These are phyloP conservation scores for Boletus sensibilis DNA, from an alignment of 768 basidiomycete species.

Conservation along the genomic window DNA sequence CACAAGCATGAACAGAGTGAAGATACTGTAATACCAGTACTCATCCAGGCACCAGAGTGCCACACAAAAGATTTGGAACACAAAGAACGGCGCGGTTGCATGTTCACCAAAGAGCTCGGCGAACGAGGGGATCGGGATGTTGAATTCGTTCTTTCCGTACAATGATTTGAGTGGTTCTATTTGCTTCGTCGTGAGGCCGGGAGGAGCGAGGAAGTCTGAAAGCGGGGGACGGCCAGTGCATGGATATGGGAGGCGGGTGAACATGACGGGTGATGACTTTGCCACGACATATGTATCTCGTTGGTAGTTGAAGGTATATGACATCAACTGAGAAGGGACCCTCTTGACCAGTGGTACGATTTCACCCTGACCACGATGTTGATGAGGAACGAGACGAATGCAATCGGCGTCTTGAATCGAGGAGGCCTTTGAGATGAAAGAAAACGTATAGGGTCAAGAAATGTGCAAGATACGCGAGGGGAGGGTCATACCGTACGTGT, in stretches of 20 bases:
- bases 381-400: conserved; percentile 76
- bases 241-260: conserved; percentile 86
- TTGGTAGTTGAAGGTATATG: conserved; percentile 92
- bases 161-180: conserved; percentile 55
- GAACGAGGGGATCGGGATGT: conserved; percentile 96
- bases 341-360: conserved; percentile 78
- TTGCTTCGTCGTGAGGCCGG: conserved; percentile 49
- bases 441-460: neutral
- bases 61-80: conserved; percentile 98
- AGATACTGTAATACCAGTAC: conserved; percentile 98
- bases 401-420: conserved; percentile 73
- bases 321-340: conserved; percentile 48
- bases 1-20: conserved; percentile 97
- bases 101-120: conserved; percentile 91
- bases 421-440: conserved; percentile 42
- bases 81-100: conserved; percentile 98
- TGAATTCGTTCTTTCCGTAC: conserved; percentile 93
- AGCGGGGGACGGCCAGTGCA: conserved; percentile 69
- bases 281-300: conserved; percentile 85
- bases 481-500: conserved; percentile 57
- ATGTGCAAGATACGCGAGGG: neutral
- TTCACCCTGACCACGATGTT: conserved; percentile 85
- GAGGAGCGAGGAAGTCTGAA: conserved; percentile 57
- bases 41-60: conserved; percentile 97
- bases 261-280: conserved; percentile 54